These are phyloP conservation scores for Talaromyces thailandensis DNA, from an alignment of 495 filamentous ascomycete genomes.

Conservation along the genomic window DNA sequence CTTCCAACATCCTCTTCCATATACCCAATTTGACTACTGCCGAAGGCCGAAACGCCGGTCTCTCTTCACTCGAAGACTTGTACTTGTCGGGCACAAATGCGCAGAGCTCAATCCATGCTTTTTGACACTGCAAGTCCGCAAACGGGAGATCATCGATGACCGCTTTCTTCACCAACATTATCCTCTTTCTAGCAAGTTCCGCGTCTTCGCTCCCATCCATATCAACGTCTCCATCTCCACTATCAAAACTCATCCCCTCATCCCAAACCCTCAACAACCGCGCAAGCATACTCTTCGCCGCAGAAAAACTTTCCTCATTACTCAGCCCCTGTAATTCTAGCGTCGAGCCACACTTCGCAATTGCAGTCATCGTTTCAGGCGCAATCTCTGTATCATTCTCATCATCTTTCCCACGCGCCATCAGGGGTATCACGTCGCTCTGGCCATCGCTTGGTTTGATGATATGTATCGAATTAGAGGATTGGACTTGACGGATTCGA, in stretches of 20 bases:
- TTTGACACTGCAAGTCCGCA: constrained; percentile 31
- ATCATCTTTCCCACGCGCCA: constrained; percentile 7
- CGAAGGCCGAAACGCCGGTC: constrained; percentile 24
- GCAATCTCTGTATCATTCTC: constrained; percentile 13
- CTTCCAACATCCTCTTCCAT: constrained; percentile 38
- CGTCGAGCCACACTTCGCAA: constrained; percentile 66
- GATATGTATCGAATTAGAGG: constrained; percentile 77
- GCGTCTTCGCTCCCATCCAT: background rate
- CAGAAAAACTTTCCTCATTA: constrained; percentile 9
- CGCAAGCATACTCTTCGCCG: constrained; percentile 15
- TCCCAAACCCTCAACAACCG: constrained; percentile 24
- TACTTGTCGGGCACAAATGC: constrained; percentile 32
- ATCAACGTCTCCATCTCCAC: constrained; percentile 14
- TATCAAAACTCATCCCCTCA: background rate
- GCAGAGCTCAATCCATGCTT: constrained; percentile 38
- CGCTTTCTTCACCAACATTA: constrained; percentile 10
- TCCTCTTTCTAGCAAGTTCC: background rate
- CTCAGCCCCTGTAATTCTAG: constrained; percentile 48
- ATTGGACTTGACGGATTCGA: constrained; percentile 80
- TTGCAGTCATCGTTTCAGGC: constrained; percentile 39
- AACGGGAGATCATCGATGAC: constrained; percentile 38
- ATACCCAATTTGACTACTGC: constrained; percentile 29
- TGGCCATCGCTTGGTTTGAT: constrained; percentile 41
- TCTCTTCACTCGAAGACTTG: background rate
- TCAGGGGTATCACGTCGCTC: constrained; percentile 18